Conservation (phyloP, 345 rosid genomes). For the Mangifera indica region DNA sequence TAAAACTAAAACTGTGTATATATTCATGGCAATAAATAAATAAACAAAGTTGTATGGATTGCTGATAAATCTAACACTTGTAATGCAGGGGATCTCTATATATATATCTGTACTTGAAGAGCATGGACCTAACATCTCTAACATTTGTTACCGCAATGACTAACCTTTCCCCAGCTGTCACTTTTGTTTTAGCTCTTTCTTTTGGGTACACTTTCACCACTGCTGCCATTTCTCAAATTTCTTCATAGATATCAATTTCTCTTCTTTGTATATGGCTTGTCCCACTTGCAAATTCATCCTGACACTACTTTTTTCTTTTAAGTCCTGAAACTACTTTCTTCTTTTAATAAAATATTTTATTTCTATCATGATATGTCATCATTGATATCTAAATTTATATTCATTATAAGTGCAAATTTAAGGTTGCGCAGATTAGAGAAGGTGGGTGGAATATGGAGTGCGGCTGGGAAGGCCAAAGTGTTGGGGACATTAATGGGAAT, state of each 20-base stretch:
- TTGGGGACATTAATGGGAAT: constrained; percentile 55
- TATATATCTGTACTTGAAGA: constrained; percentile 33
- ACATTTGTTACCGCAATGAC: constrained; percentile 48
- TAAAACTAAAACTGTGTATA: too few relatives aligned
- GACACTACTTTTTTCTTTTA: too few relatives aligned
- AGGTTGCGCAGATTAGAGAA: constrained; percentile 49
- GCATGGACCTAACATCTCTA: constrained; percentile 51
- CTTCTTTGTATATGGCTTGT: too few relatives aligned
- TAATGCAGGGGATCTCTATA: constrained; percentile 32
- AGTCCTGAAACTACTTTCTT: too few relatives aligned
- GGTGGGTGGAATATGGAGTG: constrained; percentile 21
- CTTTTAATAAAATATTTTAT: too few relatives aligned
- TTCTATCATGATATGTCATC: too few relatives aligned
- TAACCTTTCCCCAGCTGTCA: constrained; percentile 50
- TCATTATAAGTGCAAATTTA: too few relatives aligned
- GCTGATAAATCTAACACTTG: too few relatives aligned
- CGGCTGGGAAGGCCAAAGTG: constrained; percentile 48
- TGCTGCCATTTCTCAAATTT: background rate
- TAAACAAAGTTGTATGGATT: background rate
- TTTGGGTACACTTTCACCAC: constrained; percentile 39
- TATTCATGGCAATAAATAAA: background rate
- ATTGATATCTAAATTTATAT: too few relatives aligned
- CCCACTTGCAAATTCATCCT: too few relatives aligned
- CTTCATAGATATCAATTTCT: background rate
- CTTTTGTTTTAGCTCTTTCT: constrained; percentile 46